Evolutionary conservation across 192 early-diverging fungal genomes (phyloP).

Genomic region (Lobosporangium transversale): DNA sequence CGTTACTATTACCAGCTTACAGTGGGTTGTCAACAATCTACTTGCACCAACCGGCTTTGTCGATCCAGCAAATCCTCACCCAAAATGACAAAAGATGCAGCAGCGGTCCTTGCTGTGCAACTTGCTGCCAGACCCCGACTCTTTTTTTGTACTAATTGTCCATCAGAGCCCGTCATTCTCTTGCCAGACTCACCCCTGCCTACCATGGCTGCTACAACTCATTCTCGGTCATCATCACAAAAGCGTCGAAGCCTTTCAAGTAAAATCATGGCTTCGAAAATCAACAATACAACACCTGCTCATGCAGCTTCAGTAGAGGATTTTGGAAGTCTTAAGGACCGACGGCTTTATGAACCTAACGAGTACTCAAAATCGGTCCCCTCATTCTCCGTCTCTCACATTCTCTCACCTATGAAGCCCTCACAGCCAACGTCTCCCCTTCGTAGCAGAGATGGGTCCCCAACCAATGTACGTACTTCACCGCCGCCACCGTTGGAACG

Average conservation of each 20-base stretch:
- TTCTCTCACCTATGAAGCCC: constrained; percentile 6
- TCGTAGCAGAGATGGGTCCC: not conserved
- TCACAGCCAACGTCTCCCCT: not conserved
- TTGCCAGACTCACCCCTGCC: constrained; percentile 29
- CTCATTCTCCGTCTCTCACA: constrained; percentile 19
- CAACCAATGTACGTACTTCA: not conserved
- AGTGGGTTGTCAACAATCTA: constrained; percentile 21
- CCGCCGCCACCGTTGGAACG: constrained; percentile 3
- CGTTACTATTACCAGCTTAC: constrained; percentile 48
- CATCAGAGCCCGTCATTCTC: constrained; percentile 14
- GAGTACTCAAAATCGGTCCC: constrained; percentile 44
- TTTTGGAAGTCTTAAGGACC: constrained; percentile 13
- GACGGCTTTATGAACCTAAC: constrained; percentile 26
- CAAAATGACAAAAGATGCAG: constrained; percentile 48
- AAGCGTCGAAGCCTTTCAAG: not conserved
- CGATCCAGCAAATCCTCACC: constrained; percentile 27
- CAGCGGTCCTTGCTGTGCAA: constrained; percentile 39
- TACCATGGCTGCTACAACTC: not conserved
- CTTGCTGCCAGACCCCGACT: constrained; percentile 39
- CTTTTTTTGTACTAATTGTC: constrained; percentile 37
- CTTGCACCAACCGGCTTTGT: constrained; percentile 34
- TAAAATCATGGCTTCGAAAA: constrained; percentile 1
- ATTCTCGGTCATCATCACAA: not conserved
- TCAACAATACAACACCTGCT: not conserved
- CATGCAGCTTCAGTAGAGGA: constrained; percentile 15